These are phyloP conservation scores for Heterobasidion parviporum DNA, from an alignment of 1,284 basidiomycete genomes.

Conservation along the genomic window DNA sequence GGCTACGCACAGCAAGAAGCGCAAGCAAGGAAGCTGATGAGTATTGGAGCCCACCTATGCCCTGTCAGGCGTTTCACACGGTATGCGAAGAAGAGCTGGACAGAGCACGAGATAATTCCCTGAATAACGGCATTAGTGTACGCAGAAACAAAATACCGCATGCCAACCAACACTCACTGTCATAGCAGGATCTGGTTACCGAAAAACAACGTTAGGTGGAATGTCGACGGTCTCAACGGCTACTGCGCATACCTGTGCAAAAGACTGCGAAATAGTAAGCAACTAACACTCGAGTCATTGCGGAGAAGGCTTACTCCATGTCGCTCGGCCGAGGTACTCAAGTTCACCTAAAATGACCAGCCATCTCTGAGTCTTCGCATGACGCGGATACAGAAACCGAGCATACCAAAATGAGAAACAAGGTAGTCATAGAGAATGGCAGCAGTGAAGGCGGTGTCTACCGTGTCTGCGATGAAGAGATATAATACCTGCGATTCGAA, in stretches of 20 bases:
- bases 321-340: background rate
- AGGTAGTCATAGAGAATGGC: constrained; percentile 22
- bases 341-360: background rate
- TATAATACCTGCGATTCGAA: constrained; percentile 9
- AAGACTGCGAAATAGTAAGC: background rate
- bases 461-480: constrained; percentile 21
- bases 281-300: background rate
- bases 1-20: constrained; percentile 9
- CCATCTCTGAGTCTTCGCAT: background rate
- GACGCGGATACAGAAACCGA: background rate
- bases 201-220: background rate
- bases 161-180: no score
- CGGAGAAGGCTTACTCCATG: background rate
- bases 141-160: no score
- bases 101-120: constrained; percentile 20
- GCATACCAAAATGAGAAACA: constrained; percentile 17
- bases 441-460: constrained; percentile 22
- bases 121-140: background rate
- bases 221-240: no score
- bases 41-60: constrained; percentile 12
- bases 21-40: constrained; percentile 11
- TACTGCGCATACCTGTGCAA: background rate
- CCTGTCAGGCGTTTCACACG: constrained; percentile 19
- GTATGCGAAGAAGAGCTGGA: constrained; percentile 31
- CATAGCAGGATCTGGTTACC: background rate